Percentiles rank a stretch among this genome's conserved stretches.
Evolutionary conservation across 352 stramenopile genomes (phyloP).

Genomic region (Blastocystis sp.): DNA sequence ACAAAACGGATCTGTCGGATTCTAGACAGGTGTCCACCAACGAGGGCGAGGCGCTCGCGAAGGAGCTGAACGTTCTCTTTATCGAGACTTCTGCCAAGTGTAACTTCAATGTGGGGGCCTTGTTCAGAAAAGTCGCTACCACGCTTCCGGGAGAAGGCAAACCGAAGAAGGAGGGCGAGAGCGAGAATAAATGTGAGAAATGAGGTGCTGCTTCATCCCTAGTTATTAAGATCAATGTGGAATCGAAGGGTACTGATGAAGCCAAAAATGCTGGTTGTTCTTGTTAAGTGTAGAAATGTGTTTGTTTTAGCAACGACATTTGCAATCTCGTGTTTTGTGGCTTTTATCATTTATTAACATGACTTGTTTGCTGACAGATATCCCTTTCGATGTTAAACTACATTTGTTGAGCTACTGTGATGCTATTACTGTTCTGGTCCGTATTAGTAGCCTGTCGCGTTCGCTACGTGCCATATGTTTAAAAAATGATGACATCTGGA

Average conservation of each 20-base stretch:
- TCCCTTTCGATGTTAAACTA: background rate
- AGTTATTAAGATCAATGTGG: conserved; percentile 61
- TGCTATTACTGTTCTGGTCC: background rate
- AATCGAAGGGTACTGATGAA: conserved; percentile 34
- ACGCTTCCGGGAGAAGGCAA: conserved; percentile 79
- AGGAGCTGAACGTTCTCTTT: conserved; percentile 95
- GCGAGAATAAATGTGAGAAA: conserved; percentile 43
- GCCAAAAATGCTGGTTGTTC: conserved; percentile 5
- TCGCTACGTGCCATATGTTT: background rate
- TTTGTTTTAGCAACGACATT: conserved; percentile 13
- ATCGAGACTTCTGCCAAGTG: conserved; percentile 98
- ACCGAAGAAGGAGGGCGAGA: conserved; percentile 45
- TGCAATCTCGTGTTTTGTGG: background rate
- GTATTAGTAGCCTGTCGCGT: background rate
- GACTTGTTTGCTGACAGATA: background rate
- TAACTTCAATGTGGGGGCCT: conserved; percentile 84
- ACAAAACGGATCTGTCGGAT: conserved; percentile 98
- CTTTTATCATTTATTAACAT: conserved; percentile 34
- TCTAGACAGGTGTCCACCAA: conserved; percentile 89
- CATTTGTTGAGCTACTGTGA: background rate
- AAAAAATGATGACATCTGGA: background rate
- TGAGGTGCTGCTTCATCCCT: background rate
- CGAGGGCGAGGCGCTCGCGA: conserved; percentile 92
- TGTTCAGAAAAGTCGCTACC: conserved; percentile 96
- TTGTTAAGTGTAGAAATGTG: conserved; percentile 35